Base-by-base conservation (phyloP, 2,329 filamentous ascomycete genomes). In the Aspergillus pseudoterreus region DNA sequence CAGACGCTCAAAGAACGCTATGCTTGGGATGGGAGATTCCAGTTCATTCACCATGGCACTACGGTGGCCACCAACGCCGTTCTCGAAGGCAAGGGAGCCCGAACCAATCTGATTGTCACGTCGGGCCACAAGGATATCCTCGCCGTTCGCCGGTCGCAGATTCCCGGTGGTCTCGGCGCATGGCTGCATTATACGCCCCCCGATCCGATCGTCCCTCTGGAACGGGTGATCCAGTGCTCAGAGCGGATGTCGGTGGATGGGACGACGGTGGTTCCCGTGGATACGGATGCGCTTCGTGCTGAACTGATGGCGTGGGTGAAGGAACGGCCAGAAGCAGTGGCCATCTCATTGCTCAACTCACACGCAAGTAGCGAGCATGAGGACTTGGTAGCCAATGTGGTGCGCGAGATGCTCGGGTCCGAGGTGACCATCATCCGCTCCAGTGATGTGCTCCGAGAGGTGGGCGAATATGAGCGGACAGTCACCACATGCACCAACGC, bases 31-130 rank as follows among this genome's bases (percentile, higher is more conserved):
- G 75, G 73, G n/a, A 69, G 68, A 42, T 78, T 78, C 54, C 68
- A 74, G 19, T 76, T 74, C 56, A 75, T 79, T 45, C 76, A 79
- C 46, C 76, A 79, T 58, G 76, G 76, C 8, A 78, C 75, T 1
- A 78, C 76, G 2, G 74, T 74, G 10, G 76, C 71, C 2, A 79
- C 76, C 1, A 79, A 78, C 56, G 76, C 76, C 4, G 73, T 79
- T 17, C 66, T 79, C 2, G 76, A 79, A 56, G 73, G 73, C 19
- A 78, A 79, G 53, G 77, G 77, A 22, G 75, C 72, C n/a, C 73
- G 71, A 27, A 71, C 75, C 1, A 76, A 70, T 1, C 64, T 79
- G 1, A 64, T 79, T 27, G 74, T 78, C 10, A 79, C 77, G 1
- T 68, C 71, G 2, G 76, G 77, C 4, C 76, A 78, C 62, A 78